Evolutionary conservation across 164 flowering plant species (phyloP).

Genomic region (Dillenia suffruticosa): DNA sequence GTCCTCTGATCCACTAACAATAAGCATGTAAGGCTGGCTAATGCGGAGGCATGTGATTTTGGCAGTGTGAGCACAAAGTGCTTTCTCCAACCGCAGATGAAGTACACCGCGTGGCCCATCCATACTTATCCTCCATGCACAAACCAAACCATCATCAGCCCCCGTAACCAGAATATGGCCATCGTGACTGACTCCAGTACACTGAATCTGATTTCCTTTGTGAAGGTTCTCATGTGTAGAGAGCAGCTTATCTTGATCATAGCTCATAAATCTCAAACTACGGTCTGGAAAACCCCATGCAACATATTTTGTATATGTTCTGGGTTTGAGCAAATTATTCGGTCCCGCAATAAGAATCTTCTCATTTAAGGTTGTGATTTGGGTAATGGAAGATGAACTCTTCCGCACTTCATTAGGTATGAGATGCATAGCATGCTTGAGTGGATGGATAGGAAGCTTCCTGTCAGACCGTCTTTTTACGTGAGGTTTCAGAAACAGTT

Average conservation of each 20-base stretch:
- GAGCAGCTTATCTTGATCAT: conserved; percentile 87
- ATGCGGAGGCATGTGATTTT: conserved; percentile 78
- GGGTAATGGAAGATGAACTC: conserved; percentile 44
- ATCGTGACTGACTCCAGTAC: conserved; percentile 82
- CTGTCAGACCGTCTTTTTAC: conserved; percentile 70
- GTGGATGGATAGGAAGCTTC: conserved; percentile 73
- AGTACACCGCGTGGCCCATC: conserved; percentile 53
- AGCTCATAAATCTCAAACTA: conserved; percentile 81
- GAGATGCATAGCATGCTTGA: conserved; percentile 57
- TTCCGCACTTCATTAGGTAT: conserved; percentile 74
- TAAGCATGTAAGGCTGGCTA: conserved; percentile 90
- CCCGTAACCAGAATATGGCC: conserved; percentile 86
- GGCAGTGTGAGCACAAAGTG: conserved; percentile 84
- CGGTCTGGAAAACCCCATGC: conserved; percentile 98
- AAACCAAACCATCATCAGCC: conserved; percentile 82
- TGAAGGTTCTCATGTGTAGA: conserved; percentile 97
- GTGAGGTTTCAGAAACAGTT: conserved; percentile 84
- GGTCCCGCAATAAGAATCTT: conserved; percentile 75
- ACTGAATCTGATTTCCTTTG: conserved; percentile 85
- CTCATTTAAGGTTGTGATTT: conserved; percentile 63
- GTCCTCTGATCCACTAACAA: conserved; percentile 96
- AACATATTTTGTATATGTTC: conserved; percentile 72
- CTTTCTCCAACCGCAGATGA: conserved; percentile 56
- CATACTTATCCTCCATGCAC: conserved; percentile 75
- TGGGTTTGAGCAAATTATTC: conserved; percentile 77